Evolutionary conservation across 2,329 filamentous ascomycete genomes (phyloP).

Genomic region (Chaetomiaceae sp.): DNA sequence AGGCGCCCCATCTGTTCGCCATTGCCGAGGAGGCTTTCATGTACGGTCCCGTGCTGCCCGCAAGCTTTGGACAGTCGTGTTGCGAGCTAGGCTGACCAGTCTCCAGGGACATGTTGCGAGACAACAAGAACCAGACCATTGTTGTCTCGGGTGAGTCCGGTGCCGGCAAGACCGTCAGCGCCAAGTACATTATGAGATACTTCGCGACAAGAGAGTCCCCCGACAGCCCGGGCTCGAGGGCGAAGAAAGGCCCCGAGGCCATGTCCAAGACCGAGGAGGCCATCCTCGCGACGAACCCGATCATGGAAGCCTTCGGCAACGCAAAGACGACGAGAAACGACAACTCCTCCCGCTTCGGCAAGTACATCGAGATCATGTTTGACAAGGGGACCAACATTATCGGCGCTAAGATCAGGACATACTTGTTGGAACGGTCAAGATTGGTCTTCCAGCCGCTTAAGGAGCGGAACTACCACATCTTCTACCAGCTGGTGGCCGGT

Average conservation of each 20-base stretch:
- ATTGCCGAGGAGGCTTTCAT: constrained; percentile 98
- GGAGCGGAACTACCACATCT: constrained; percentile 98
- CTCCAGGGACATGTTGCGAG: constrained; percentile 87
- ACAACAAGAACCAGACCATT: constrained; percentile 93
- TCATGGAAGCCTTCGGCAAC: constrained; percentile 99
- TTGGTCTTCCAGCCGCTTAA: constrained; percentile 96
- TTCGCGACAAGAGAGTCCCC: constrained; percentile 96
- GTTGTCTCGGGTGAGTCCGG: constrained; percentile 99
- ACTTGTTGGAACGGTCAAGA: constrained; percentile 89
- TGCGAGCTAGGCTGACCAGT: constrained; percentile 34
- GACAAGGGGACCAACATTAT: constrained; percentile 94
- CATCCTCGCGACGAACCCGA: constrained; percentile 95
- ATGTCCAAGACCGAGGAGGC: constrained; percentile 99
- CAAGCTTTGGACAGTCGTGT: background rate
- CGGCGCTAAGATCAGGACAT: constrained; percentile 93
- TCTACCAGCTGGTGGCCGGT: constrained; percentile 94
- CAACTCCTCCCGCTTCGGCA: constrained; percentile 97
- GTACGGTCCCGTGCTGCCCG: constrained; percentile 42
- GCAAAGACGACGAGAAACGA: constrained; percentile 99
- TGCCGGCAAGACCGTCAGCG: constrained; percentile 97
- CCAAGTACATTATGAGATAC: constrained; percentile 99
- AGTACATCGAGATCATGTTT: constrained; percentile 99
- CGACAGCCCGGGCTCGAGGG: constrained; percentile 73
- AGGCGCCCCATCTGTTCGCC: constrained; percentile 95
- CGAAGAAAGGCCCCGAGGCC: constrained; percentile 67